Conservation (phyloP, 345 rosid genomes). For the Eutrema japonicum region DNA sequence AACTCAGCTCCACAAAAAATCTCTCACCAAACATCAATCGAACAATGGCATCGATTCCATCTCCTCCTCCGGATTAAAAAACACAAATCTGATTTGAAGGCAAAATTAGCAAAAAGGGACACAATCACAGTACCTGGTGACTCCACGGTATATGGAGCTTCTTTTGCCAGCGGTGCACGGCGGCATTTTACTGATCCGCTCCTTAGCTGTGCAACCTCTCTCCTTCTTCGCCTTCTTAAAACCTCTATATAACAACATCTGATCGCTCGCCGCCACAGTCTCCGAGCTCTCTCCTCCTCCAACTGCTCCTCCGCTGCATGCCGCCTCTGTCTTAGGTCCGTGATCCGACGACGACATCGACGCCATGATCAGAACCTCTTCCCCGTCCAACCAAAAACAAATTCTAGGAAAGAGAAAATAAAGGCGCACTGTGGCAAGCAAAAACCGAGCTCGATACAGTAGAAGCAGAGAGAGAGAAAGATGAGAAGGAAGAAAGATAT, state of each 20-base stretch:
- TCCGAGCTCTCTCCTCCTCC: slow-evolving; percentile 67
- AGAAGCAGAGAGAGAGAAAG: slow-evolving; percentile 31
- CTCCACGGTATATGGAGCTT: slow-evolving; percentile 98
- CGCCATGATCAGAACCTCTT: slow-evolving; percentile 53
- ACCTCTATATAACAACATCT: slow-evolving; percentile 75
- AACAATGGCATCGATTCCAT: not conserved
- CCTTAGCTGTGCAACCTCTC: slow-evolving; percentile 97
- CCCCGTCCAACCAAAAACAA: slow-evolving; percentile 22
- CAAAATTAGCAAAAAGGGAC: not conserved
- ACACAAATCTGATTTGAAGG: not conserved
- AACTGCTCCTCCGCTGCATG: slow-evolving; percentile 41
- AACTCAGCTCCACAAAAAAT: slow-evolving; percentile 9
- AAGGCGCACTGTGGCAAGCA: slow-evolving; percentile 28
- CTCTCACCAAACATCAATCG: not conserved
- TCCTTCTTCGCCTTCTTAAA: slow-evolving; percentile 94
- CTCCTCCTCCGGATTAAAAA: not conserved
- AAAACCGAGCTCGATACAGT: slow-evolving; percentile 28
- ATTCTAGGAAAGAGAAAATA: slow-evolving; percentile 49
- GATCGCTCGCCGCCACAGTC: slow-evolving; percentile 76
- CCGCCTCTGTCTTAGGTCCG: slow-evolving; percentile 67
- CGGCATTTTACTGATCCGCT: slow-evolving; percentile 98
- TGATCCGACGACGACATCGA: slow-evolving; percentile 85
- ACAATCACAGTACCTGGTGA: slow-evolving; percentile 68
- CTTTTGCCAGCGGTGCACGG: slow-evolving; percentile 99
- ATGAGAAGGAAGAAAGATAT: slow-evolving; percentile 3